Evolutionary conservation across 345 rosid species (phyloP).

Genomic region (Reutealis trisperma): DNA sequence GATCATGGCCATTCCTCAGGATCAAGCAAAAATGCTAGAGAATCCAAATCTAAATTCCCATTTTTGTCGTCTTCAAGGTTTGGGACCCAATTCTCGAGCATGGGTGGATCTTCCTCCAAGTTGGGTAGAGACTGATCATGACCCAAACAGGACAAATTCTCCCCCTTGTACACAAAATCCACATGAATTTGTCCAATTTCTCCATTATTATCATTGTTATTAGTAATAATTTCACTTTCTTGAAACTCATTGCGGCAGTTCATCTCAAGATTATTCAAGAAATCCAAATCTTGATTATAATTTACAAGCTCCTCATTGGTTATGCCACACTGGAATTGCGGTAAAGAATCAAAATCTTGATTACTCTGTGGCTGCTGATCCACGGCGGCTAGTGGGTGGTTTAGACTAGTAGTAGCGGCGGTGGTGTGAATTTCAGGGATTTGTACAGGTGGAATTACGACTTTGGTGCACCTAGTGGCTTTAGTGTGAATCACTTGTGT

Average conservation of each 20-base stretch:
- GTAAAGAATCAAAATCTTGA: background rate
- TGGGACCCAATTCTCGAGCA: constrained; percentile 26
- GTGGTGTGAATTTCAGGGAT: background rate
- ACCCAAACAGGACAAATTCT: background rate
- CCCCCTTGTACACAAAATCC: background rate
- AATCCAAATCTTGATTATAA: constrained; percentile 5
- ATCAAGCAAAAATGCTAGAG: constrained; percentile 40
- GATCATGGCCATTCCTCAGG: constrained; percentile 35
- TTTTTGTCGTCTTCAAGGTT: constrained; percentile 14
- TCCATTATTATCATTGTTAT: background rate
- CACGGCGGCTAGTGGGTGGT: no score
- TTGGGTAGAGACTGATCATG: background rate
- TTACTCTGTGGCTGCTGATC: background rate
- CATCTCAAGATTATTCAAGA: constrained; percentile 15
- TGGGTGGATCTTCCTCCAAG: background rate
- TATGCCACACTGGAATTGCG: background rate
- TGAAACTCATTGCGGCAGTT: constrained; percentile 3
- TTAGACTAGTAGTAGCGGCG: background rate
- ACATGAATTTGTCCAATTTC: background rate
- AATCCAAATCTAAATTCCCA: constrained; percentile 35
- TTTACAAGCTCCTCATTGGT: background rate
- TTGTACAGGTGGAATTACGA: constrained; percentile 7
- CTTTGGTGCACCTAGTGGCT: constrained; percentile 34
- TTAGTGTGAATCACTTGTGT: constrained; percentile 36
- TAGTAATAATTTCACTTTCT: background rate